These are phyloP conservation scores for Plectosphaerella plurivora DNA, from an alignment of 2,329 filamentous ascomycete species.

Conservation along the genomic window DNA sequence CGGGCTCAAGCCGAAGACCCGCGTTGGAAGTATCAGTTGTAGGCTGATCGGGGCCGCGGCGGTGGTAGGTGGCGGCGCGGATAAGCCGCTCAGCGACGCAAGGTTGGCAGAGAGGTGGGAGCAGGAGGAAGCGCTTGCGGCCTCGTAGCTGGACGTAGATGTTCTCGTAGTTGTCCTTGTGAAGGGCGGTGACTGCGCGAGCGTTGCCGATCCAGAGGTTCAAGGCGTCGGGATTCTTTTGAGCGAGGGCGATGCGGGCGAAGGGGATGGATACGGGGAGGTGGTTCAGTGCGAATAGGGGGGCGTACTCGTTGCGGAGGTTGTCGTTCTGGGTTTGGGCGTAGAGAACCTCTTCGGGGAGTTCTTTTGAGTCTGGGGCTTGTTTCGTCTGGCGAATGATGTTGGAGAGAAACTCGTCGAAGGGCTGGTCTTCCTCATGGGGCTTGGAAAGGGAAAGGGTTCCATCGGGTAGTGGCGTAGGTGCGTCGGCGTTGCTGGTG, in stretches of 20 bases:
- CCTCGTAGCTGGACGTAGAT: slow-evolving; percentile 75
- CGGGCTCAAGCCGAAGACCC: slow-evolving; percentile 20
- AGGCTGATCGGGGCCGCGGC: slow-evolving; percentile 15
- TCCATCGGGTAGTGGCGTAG: slow-evolving; percentile 30
- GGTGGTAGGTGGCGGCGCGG: slow-evolving; percentile 52
- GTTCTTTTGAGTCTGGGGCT: slow-evolving; percentile 15
- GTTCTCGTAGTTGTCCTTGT: slow-evolving; percentile 84
- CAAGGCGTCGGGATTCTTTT: slow-evolving; percentile 64
- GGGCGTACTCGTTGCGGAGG: slow-evolving; percentile 65
- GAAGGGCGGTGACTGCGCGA: slow-evolving; percentile 64
- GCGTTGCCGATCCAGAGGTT: slow-evolving; percentile 82
- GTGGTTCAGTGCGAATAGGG: slow-evolving; percentile 49
- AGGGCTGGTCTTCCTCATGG: slow-evolving; percentile 60
- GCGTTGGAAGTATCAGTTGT: slow-evolving; percentile 16
- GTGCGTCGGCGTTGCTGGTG: slow-evolving; percentile 46
- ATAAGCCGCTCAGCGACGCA: slow-evolving; percentile 63
- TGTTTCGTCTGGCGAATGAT: slow-evolving; percentile 46
- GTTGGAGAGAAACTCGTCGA: slow-evolving; percentile 57
- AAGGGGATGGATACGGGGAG: slow-evolving; percentile 64
- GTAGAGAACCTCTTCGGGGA: slow-evolving; percentile 55
- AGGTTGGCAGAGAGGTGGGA: slow-evolving; percentile 67
- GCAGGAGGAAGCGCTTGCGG: slow-evolving; percentile 67
- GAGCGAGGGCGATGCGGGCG: slow-evolving; percentile 62
- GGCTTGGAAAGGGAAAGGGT: slow-evolving; percentile 64
- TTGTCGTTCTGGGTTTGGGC: slow-evolving; percentile 84